Evolutionary conservation across 2,329 filamentous ascomycete genomes (phyloP).

Genomic region (Aspergillus sp.): DNA sequence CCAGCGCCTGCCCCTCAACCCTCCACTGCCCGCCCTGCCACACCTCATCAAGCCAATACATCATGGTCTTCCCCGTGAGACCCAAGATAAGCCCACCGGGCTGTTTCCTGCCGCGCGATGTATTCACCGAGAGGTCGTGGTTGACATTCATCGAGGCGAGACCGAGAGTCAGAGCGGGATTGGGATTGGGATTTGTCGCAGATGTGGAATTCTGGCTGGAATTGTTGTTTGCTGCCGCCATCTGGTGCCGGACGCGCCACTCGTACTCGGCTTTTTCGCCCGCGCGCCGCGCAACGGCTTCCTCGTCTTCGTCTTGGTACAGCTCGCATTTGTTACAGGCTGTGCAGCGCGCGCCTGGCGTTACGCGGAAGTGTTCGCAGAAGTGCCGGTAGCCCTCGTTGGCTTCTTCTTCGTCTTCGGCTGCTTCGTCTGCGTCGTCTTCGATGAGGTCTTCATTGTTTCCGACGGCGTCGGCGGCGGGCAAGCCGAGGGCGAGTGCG

Average conservation of each 20-base stretch:
- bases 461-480: not conserved
- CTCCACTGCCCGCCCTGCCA: slow-evolving; percentile 49
- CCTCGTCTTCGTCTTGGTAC: slow-evolving; percentile 72
- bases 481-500: slow-evolving; percentile 33
- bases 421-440: slow-evolving; percentile 19
- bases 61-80: slow-evolving; percentile 29
- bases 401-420: slow-evolving; percentile 42
- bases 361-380: slow-evolving; percentile 89
- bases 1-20: slow-evolving; percentile 44
- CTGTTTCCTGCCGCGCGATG: not conserved
- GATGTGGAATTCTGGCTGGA: not conserved
- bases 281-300: slow-evolving; percentile 69
- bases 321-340: slow-evolving; percentile 83
- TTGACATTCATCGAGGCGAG: slow-evolving; percentile 33
- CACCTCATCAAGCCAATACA: slow-evolving; percentile 42
- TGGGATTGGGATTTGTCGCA: no score
- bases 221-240: slow-evolving; percentile 16
- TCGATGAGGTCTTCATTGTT: slow-evolving; percentile 1
- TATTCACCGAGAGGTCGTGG: slow-evolving; percentile 30
- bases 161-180: not conserved
- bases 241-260: slow-evolving; percentile 70
- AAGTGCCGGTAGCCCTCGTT: slow-evolving; percentile 88
- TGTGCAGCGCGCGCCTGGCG: slow-evolving; percentile 73
- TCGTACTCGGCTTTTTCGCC: slow-evolving; percentile 72
- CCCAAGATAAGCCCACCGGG: slow-evolving; percentile 14